Conservation (phyloP, 2,329 filamentous ascomycete genomes). For the Byssoonygena ceratinophila region DNA sequence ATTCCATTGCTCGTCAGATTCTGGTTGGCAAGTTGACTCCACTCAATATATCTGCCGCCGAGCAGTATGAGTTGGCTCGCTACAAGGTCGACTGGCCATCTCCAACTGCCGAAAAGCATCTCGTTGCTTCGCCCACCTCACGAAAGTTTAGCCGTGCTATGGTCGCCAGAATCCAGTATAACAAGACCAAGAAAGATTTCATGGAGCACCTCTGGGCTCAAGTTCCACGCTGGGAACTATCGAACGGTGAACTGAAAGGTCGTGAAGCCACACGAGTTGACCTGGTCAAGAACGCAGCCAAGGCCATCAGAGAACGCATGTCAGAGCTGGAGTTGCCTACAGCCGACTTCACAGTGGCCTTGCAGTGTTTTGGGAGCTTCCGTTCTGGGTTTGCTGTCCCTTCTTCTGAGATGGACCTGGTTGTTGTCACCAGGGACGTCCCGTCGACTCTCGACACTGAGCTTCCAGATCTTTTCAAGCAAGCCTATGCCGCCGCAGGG, state of each 20-base stretch:
- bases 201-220: conserved; percentile 7
- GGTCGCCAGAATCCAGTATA: neutral
- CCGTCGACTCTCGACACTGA: conserved; percentile 48
- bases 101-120: neutral
- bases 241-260: neutral
- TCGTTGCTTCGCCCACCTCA: neutral
- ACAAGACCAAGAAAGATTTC: conserved; percentile 8
- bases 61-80: conserved; percentile 15
- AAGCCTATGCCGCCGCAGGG: conserved; percentile 38
- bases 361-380: conserved; percentile 70
- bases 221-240: conserved; percentile 7
- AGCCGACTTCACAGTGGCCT: neutral
- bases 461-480: conserved; percentile 66
- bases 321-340: neutral
- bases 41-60: conserved; percentile 7
- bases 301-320: conserved; percentile 7
- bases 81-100: conserved; percentile 11
- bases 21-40: neutral
- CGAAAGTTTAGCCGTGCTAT: neutral
- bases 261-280: conserved; percentile 10
- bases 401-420: conserved; percentile 80
- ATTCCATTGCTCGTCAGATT: neutral
- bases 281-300: neutral
- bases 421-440: conserved; percentile 38
- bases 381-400: conserved; percentile 77